phyloP scores from a whole-genome alignment of 2,329 filamentous ascomycete genomes.

The Pestalotiopsis sp. region DNA sequence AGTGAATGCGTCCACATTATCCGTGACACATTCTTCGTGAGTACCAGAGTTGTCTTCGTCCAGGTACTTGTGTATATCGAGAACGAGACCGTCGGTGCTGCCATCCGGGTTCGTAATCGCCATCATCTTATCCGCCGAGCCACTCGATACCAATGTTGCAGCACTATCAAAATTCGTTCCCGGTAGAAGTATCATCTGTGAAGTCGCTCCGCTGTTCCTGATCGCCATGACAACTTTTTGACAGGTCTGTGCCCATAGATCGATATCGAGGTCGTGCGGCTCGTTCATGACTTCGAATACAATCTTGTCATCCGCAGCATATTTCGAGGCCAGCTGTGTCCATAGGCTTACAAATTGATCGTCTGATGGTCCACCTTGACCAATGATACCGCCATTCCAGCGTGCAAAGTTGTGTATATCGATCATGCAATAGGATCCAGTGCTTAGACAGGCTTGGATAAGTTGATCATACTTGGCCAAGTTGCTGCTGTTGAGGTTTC shows the following conservation, averaged over 20 bases:
- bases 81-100: constrained; percentile 53
- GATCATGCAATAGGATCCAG: constrained; percentile 60
- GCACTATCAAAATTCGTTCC: constrained; percentile 62
- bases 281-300: constrained; percentile 72
- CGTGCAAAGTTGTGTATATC: constrained; percentile 62
- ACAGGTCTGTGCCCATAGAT: constrained; percentile 59
- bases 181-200: constrained; percentile 65
- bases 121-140: constrained; percentile 52
- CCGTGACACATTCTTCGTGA: constrained; percentile 50
- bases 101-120: constrained; percentile 61
- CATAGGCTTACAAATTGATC: constrained; percentile 61
- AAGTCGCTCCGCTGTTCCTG: constrained; percentile 61
- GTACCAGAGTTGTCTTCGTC: constrained; percentile 59
- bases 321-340: constrained; percentile 59
- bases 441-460: constrained; percentile 56
- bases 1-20: constrained; percentile 52
- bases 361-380: constrained; percentile 65
- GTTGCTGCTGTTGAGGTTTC: constrained; percentile 48
- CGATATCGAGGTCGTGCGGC: constrained; percentile 61
- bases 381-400: constrained; percentile 64
- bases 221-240: constrained; percentile 68
- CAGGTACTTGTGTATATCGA: constrained; percentile 64
- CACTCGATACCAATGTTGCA: constrained; percentile 47
- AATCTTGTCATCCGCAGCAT: constrained; percentile 53
- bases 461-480: constrained; percentile 55